Conservation (phyloP, 1,284 basidiomycete genomes). For the Anthracocystis setariae region DNA sequence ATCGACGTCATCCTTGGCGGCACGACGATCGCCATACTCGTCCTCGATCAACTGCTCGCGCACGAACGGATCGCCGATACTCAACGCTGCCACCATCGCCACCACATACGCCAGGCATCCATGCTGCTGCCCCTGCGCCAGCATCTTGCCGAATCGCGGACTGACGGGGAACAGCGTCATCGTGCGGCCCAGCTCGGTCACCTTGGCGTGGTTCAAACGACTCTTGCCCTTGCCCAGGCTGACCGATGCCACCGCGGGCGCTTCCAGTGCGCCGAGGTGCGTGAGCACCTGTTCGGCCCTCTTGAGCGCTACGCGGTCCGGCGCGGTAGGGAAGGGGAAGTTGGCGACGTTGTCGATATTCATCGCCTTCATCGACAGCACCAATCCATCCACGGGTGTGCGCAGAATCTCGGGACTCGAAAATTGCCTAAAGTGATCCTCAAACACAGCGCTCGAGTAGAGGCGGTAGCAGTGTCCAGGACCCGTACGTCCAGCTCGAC, state of each 20-base stretch:
- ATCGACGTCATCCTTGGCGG: slow-evolving; percentile 61
- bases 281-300: slow-evolving; percentile 85
- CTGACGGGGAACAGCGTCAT: slow-evolving; percentile 95
- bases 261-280: slow-evolving; percentile 78
- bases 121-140: slow-evolving; percentile 90
- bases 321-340: slow-evolving; percentile 98
- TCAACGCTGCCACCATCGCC: slow-evolving; percentile 87
- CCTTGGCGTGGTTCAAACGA: slow-evolving; percentile 68
- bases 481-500: slow-evolving; percentile 80
- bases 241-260: slow-evolving; percentile 70
- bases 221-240: slow-evolving; percentile 68
- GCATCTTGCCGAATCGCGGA: slow-evolving; percentile 92
- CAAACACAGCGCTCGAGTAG: slow-evolving; percentile 81
- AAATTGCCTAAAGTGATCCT: slow-evolving; percentile 89
- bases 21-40: slow-evolving; percentile 67
- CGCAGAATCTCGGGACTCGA: slow-evolving; percentile 91
- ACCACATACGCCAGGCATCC: slow-evolving; percentile 91
- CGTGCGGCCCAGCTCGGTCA: slow-evolving; percentile 86
- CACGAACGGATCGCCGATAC: slow-evolving; percentile 95
- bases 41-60: slow-evolving; percentile 76
- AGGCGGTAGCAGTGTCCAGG: slow-evolving; percentile 82
- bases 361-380: slow-evolving; percentile 99
- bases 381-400: slow-evolving; percentile 95
- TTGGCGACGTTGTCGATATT: slow-evolving; percentile 95
- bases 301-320: slow-evolving; percentile 80